Percentiles rank a stretch among this genome's conserved stretches.
These are phyloP conservation scores for Mycena haematopus DNA, from an alignment of 768 basidiomycete species.

Conservation along the genomic window DNA sequence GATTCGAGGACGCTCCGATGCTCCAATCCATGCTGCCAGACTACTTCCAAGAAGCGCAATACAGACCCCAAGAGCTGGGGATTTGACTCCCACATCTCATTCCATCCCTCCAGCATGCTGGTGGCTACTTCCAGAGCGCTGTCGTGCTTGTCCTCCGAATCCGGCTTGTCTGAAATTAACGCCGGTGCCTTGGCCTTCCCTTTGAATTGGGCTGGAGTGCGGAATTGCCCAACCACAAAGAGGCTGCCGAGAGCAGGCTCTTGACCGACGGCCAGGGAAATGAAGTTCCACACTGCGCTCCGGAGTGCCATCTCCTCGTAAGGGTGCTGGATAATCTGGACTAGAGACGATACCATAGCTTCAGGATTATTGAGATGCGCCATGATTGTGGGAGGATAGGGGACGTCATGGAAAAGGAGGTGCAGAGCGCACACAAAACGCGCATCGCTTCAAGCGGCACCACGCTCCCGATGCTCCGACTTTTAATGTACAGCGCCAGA, in stretches of 20 bases:
- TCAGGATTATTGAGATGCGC: conserved; percentile 83
- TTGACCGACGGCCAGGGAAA: conserved; percentile 79
- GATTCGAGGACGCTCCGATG: conserved; percentile 65
- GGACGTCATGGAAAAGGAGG: conserved; percentile 66
- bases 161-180: conserved; percentile 44
- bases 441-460: conserved; percentile 73
- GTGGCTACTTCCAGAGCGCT: conserved; percentile 75
- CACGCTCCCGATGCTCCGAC: conserved; percentile 61
- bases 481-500: conserved; percentile 69
- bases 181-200: conserved; percentile 47
- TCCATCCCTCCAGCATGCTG: conserved; percentile 73
- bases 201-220: conserved; percentile 50
- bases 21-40: conserved; percentile 83
- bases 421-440: conserved; percentile 70
- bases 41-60: conserved; percentile 75
- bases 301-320: conserved; percentile 79
- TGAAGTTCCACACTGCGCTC: conserved; percentile 83
- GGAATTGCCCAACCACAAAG: conserved; percentile 78
- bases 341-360: conserved; percentile 66
- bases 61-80: conserved; percentile 78
- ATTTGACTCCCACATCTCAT: conserved; percentile 76
- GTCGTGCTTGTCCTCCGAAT: conserved; percentile 43
- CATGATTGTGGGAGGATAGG: conserved; percentile 74
- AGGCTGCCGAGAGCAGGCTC: conserved; percentile 86
- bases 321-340: conserved; percentile 78